phyloP scores from a whole-genome alignment of 257 asterid genomes.

The Solanum dulcamara region DNA sequence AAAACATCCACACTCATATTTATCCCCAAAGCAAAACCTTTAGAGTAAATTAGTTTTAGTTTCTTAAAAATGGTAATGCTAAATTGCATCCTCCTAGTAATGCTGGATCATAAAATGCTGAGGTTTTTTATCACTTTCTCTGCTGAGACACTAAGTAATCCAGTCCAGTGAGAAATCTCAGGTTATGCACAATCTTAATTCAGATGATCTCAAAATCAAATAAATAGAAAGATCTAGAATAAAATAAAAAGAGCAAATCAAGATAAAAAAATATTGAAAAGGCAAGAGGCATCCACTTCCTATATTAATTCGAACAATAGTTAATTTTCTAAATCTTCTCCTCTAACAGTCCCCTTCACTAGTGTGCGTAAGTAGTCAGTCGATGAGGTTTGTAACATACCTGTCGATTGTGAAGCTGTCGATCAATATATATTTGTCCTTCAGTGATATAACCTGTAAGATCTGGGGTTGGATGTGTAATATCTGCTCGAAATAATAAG shows the following conservation, averaged over 20 bases:
- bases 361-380: background rate
- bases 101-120: background rate
- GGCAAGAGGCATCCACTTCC: background rate
- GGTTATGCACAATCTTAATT: background rate
- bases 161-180: background rate
- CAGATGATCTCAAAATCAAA: background rate
- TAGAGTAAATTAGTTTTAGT: background rate
- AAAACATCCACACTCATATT: background rate
- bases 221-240: background rate
- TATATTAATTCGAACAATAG: background rate
- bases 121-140: background rate
- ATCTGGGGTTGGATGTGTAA: constrained; percentile 99
- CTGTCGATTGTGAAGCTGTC: constrained; percentile 70
- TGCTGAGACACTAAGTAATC: background rate
- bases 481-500: constrained; percentile 47
- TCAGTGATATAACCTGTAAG: constrained; percentile 98
- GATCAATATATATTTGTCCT: constrained; percentile 96
- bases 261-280: background rate
- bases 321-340: background rate
- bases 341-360: background rate
- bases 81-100: background rate
- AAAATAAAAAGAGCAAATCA: background rate
- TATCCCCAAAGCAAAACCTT: background rate
- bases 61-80: background rate
- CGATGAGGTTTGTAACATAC: background rate